Evolutionary conservation across 2,329 filamentous ascomycete species (phyloP).

Genomic region (Monosporascus sp.): DNA sequence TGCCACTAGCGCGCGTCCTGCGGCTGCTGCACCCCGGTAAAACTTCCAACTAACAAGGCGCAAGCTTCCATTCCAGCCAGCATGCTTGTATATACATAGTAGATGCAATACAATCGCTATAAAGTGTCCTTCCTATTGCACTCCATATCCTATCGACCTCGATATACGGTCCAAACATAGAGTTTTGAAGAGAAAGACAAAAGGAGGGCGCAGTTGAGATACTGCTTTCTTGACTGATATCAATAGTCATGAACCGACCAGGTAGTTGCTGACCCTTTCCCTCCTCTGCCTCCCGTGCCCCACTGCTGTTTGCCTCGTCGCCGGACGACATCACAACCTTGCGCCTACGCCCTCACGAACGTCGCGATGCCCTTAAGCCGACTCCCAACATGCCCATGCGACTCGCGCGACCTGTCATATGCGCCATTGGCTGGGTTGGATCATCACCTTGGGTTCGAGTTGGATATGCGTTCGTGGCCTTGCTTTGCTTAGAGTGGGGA

Average conservation of each 20-base stretch:
- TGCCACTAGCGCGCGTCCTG: neutral
- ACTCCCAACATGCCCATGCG: constrained; percentile 6
- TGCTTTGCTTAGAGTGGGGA: neutral
- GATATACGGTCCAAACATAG: neutral
- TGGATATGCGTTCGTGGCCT: neutral
- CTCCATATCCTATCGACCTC: neutral
- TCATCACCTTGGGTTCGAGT: constrained; percentile 1
- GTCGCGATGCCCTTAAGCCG: constrained; percentile 7
- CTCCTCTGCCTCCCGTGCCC: constrained; percentile 23
- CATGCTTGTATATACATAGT: neutral
- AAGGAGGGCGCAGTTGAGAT: constrained; percentile 2
- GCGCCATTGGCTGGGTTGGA: constrained; percentile 4
- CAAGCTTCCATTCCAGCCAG: neutral
- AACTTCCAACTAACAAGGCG: neutral
- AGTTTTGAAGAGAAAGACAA: neutral
- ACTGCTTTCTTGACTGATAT: constrained; percentile 7
- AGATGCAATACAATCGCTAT: neutral
- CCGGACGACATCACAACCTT: constrained; percentile 15
- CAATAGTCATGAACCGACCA: constrained; percentile 53
- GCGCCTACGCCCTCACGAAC: constrained; percentile 10
- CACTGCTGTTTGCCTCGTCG: constrained; percentile 21
- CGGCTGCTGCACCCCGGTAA: neutral
- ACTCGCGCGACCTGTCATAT: constrained; percentile 5
- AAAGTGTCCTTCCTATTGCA: neutral
- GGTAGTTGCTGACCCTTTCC: constrained; percentile 37